A percentile compares a stretch with the other conserved stretches of the same genome.
phyloP scores from a whole-genome alignment of 1,139 yeast genomes.

The Saccharomycopsis crataegensis region DNA sequence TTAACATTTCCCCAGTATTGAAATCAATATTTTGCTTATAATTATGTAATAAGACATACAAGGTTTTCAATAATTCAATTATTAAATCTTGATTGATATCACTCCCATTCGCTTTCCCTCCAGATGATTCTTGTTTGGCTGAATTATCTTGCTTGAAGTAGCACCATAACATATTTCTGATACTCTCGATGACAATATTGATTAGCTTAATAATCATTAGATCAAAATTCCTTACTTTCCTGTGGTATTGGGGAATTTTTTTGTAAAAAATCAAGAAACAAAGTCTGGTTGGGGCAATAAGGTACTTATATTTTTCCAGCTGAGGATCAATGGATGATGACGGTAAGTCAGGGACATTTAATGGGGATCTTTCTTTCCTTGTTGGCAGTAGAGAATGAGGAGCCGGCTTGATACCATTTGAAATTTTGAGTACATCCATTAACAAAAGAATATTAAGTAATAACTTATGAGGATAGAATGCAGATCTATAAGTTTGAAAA shows the following conservation, averaged over 20 bases:
- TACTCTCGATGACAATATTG: conserved; percentile 4
- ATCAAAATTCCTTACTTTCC: not conserved
- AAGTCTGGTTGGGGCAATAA: conserved; percentile 10
- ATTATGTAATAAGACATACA: conserved; percentile 8
- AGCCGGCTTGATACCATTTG: too few species aligned
- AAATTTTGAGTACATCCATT: not conserved
- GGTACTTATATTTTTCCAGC: not conserved
- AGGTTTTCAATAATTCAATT: conserved; percentile 9
- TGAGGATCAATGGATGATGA: not conserved
- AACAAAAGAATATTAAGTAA: conserved; percentile 2
- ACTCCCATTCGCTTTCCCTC: not conserved
- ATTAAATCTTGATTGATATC: conserved; percentile 4
- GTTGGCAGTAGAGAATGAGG: too few species aligned
- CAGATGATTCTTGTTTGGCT: not conserved
- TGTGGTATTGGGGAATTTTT: not conserved
- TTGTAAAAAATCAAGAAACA: conserved; percentile 8
- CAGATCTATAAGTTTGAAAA: not conserved
- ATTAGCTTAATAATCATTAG: not conserved
- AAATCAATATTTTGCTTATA: not conserved
- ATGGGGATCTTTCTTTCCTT: too few species aligned
- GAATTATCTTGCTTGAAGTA: conserved; percentile 1
- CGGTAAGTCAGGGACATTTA: too few species aligned
- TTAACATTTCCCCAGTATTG: not conserved
- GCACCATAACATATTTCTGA: conserved; percentile 14
- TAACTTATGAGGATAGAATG: not conserved